Conservation (phyloP, 371 early-diverging fungal species). For the Syncephalastrum sp. region DNA sequence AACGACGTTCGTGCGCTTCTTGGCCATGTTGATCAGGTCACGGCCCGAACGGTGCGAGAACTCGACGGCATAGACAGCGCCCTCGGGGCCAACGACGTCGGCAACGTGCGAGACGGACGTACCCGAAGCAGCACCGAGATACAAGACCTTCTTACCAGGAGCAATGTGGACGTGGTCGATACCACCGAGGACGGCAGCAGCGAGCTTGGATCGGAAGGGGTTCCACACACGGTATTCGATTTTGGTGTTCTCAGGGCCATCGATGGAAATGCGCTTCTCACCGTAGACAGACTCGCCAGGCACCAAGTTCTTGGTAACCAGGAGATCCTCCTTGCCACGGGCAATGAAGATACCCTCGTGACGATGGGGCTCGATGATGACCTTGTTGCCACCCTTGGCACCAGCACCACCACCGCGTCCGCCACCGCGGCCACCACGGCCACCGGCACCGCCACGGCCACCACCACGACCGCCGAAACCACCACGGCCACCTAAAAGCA, state of each 20-base stretch:
- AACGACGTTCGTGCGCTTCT: constrained; percentile 99
- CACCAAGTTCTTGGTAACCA: constrained; percentile 98
- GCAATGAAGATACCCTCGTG: constrained; percentile 97
- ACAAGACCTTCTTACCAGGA: constrained; percentile 98
- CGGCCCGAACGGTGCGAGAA: constrained; percentile 99
- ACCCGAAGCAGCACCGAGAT: constrained; percentile 98
- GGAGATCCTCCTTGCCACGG: constrained; percentile 98
- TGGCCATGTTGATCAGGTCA: constrained; percentile 99
- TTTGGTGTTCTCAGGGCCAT: constrained; percentile 94
- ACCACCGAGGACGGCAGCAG: constrained; percentile 99
- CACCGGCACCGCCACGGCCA: constrained; percentile 45
- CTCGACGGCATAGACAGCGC: constrained; percentile 99
- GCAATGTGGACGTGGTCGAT: constrained; percentile 96
- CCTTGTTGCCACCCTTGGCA: constrained; percentile 87
- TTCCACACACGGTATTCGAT: constrained; percentile 99
- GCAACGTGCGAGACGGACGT: constrained; percentile 99
- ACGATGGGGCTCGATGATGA: constrained; percentile 97
- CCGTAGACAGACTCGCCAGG: constrained; percentile 99
- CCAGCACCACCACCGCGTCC: constrained; percentile 62
- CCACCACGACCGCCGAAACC: constrained; percentile 44
- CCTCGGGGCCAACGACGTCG: constrained; percentile 97
- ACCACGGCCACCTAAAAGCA: constrained; percentile 16
- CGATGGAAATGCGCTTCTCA: constrained; percentile 98
- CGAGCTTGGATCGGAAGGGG: constrained; percentile 99
- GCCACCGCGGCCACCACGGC: constrained; percentile 28